Percentiles rank a stretch among this genome's conserved stretches.
These are phyloP conservation scores for Arctostaphylos glauca DNA, from an alignment of 148 eudicot genomes.

Conservation along the genomic window DNA sequence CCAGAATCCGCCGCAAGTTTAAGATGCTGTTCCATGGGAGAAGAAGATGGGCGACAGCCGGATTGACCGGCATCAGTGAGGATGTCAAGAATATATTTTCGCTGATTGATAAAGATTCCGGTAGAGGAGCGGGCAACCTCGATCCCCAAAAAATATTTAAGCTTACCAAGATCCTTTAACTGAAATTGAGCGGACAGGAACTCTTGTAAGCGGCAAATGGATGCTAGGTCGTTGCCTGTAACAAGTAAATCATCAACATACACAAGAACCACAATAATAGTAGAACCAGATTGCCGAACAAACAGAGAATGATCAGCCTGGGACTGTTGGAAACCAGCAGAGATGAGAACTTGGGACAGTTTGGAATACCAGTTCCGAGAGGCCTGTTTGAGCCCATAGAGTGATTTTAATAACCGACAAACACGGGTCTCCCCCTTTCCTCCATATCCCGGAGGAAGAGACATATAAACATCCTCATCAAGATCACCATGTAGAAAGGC, in stretches of 20 bases:
- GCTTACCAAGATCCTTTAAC: slow-evolving; percentile 9
- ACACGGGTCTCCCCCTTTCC: background rate
- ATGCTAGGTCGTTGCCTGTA: background rate
- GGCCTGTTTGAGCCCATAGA: background rate
- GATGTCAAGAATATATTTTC: background rate
- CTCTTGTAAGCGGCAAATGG: background rate
- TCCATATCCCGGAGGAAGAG: too few species aligned
- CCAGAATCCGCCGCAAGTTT: background rate
- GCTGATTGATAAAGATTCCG: background rate
- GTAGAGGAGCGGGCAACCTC: background rate
- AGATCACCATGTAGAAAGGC: too few species aligned
- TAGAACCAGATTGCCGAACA: background rate
- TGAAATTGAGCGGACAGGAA: background rate
- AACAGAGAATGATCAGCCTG: slow-evolving; percentile 2
- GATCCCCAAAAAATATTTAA: background rate
- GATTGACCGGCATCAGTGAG: background rate
- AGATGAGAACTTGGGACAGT: background rate
- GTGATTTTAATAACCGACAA: background rate
- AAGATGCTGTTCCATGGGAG: background rate
- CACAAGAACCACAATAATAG: background rate
- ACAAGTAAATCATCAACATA: slow-evolving; percentile 7
- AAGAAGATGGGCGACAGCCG: background rate
- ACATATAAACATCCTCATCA: too few species aligned
- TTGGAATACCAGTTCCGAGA: background rate
- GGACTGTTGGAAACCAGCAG: background rate